phyloP scores from a whole-genome alignment of 2,329 filamentous ascomycete genomes.

The Diplodia intermedia region DNA sequence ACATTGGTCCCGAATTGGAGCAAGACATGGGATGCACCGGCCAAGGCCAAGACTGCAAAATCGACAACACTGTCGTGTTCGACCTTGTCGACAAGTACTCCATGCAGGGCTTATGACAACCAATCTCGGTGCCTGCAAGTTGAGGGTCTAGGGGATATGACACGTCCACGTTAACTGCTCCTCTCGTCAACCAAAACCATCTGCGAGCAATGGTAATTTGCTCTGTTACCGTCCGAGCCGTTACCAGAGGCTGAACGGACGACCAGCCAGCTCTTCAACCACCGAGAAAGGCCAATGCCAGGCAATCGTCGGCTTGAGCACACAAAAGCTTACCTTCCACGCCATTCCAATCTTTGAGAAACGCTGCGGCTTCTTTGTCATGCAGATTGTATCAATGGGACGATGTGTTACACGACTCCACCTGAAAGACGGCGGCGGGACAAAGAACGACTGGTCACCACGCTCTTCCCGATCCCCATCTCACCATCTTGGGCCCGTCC shows the following conservation, averaged over 20 bases:
- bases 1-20: conserved; percentile 48
- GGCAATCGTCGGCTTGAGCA: too few species aligned
- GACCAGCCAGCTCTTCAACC: neutral
- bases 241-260: neutral
- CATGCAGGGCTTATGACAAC: conserved; percentile 30
- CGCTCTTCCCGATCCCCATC: neutral
- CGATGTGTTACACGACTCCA: neutral
- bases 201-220: neutral
- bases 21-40: conserved; percentile 50
- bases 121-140: neutral
- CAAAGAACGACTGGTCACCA: neutral
- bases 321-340: too few species aligned
- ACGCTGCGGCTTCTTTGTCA: neutral
- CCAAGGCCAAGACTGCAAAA: conserved; percentile 50
- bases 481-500: neutral
- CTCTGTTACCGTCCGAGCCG: neutral
- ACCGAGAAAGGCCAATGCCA: too few species aligned
- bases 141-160: neutral
- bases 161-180: too few species aligned
- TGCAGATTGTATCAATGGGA: neutral
- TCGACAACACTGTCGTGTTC: conserved; percentile 54
- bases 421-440: neutral
- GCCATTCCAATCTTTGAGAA: neutral
- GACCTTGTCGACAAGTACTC: conserved; percentile 55
- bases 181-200: too few species aligned